Percentiles rank a stretch among this genome's conserved stretches.
Conservation (phyloP, 2,329 filamentous ascomycete species). For the Cercospora beticola region DNA sequence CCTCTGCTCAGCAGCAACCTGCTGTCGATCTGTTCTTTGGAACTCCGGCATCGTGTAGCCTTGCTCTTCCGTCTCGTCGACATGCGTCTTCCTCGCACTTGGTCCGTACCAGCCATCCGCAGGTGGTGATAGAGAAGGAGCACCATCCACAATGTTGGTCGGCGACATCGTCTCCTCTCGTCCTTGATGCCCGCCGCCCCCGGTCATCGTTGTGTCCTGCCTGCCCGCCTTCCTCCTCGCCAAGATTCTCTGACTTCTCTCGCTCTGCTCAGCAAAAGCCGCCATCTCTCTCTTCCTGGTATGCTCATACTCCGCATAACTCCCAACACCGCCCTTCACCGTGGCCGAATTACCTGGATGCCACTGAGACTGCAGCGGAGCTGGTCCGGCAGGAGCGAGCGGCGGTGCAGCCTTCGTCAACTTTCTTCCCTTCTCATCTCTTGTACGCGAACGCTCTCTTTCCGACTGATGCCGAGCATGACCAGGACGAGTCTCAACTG, state of each 20-base stretch:
- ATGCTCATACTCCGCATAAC: slow-evolving; percentile 13
- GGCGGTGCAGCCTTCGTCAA: slow-evolving; percentile 16
- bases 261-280: slow-evolving; percentile 3
- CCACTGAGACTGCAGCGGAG: slow-evolving; percentile 4
- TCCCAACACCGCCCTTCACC: slow-evolving; percentile 8
- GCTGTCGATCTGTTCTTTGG: background rate
- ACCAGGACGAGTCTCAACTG: background rate
- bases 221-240: background rate
- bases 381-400: background rate
- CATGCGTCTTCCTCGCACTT: slow-evolving; percentile 5
- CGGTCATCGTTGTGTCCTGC: background rate
- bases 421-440: slow-evolving; percentile 10
- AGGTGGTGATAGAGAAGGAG: slow-evolving; percentile 13
- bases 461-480: background rate
- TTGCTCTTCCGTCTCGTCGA: slow-evolving; percentile 4
- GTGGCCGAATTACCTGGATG: slow-evolving; percentile 9
- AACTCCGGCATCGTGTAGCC: background rate
- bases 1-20: background rate
- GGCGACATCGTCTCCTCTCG: background rate
- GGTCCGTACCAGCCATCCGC: slow-evolving; percentile 31
- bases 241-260: background rate
- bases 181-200: background rate
- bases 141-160: background rate
- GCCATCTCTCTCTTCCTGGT: slow-evolving; percentile 6
- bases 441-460: background rate